Conservation (phyloP, 73 alveolate species). For the Paraurostyla sp. region DNA sequence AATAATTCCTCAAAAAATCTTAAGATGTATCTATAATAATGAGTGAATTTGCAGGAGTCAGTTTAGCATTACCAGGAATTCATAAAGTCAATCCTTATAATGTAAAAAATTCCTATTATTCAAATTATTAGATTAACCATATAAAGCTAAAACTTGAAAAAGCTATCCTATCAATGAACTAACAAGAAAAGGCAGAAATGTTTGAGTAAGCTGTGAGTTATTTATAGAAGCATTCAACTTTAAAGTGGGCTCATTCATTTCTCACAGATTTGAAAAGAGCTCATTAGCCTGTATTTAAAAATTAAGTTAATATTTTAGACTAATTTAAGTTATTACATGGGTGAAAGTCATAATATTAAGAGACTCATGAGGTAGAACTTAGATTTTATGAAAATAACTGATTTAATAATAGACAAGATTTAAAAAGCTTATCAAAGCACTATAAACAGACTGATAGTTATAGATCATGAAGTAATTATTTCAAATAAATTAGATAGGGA, state of each 20-base stretch:
- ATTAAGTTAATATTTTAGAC: not conserved
- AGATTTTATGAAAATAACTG: not conserved
- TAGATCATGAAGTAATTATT: constrained; percentile 33
- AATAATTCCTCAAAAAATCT: constrained; percentile 20
- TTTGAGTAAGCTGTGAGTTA: constrained; percentile 39
- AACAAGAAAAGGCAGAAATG: constrained; percentile 45
- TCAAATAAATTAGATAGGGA: not conserved
- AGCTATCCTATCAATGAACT: constrained; percentile 63
- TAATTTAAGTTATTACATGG: constrained; percentile 28
- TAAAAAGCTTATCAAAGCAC: not conserved
- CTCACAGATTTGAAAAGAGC: constrained; percentile 77
- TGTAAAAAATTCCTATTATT: not conserved
- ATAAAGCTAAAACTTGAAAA: constrained; percentile 70
- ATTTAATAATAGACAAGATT: constrained; percentile 1
- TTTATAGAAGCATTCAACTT: constrained; percentile 64
- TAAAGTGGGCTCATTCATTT: constrained; percentile 78
- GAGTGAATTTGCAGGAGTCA: constrained; percentile 85
- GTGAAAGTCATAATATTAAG: constrained; percentile 34
- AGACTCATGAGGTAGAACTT: constrained; percentile 50
- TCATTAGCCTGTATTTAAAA: constrained; percentile 55
- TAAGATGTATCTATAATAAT: constrained; percentile 66
- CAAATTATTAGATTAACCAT: not conserved
- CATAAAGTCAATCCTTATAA: constrained; percentile 81
- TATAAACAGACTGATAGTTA: constrained; percentile 21
- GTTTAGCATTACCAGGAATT: constrained; percentile 73